A percentile compares a stretch with the other conserved stretches of the same genome.
Conservation (phyloP, 2,329 filamentous ascomycete genomes). For the Metarhizium brunneum region DNA sequence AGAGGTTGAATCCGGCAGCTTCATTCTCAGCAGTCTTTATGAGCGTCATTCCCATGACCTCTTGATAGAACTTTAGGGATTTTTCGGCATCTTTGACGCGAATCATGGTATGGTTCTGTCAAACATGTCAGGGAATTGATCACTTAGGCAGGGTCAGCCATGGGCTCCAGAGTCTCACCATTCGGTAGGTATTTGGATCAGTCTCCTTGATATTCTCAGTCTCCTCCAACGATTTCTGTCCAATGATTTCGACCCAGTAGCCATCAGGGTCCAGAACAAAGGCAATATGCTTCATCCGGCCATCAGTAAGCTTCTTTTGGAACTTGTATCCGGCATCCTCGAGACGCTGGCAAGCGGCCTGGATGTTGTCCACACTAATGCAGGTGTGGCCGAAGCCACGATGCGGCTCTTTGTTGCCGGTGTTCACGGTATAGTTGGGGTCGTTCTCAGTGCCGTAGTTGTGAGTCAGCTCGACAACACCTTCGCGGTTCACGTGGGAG, state of each 20-base stretch:
- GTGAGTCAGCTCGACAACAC: conserved; percentile 76
- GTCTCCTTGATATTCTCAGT: conserved; percentile 65
- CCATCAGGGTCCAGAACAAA: conserved; percentile 84
- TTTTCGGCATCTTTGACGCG: conserved; percentile 75
- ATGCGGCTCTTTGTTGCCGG: conserved; percentile 83
- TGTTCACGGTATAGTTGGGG: conserved; percentile 68
- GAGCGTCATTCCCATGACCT: conserved; percentile 80
- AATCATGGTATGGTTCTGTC: conserved; percentile 83
- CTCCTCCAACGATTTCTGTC: conserved; percentile 61
- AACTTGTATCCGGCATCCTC: conserved; percentile 88
- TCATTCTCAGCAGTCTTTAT: conserved; percentile 63
- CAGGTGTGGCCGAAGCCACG: conserved; percentile 81
- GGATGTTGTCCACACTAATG: conserved; percentile 73
- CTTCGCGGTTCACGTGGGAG: conserved; percentile 71
- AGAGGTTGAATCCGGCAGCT: conserved; percentile 73
- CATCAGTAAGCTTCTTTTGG: conserved; percentile 89
- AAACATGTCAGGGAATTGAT: background rate
- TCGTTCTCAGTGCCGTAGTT: conserved; percentile 87
- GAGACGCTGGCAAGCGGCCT: conserved; percentile 80
- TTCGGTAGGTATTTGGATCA: conserved; percentile 65
- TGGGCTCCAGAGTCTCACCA: conserved; percentile 30
- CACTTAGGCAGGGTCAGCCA: too few relatives aligned
- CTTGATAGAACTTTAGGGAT: conserved; percentile 72
- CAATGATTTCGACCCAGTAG: conserved; percentile 80
- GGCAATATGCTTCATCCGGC: conserved; percentile 78